Evolutionary conservation across 495 filamentous ascomycete species (phyloP).

Genomic region (Trichoderma virens): DNA sequence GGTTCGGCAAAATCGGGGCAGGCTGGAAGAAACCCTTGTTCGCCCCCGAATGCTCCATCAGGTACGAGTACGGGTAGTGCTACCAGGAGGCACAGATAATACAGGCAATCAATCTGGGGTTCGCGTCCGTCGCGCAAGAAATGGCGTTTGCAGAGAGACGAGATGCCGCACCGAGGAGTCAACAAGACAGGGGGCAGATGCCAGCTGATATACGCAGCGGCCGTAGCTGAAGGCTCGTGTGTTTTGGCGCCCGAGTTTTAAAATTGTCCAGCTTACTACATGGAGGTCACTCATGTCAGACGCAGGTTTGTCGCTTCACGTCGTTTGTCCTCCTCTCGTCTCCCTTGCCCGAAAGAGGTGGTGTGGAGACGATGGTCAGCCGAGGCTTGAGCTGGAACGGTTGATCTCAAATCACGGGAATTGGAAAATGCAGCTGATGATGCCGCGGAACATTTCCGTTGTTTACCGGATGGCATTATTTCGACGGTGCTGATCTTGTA

Average conservation of each 20-base stretch:
- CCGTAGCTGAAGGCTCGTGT: not conserved
- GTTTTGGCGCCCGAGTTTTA: not conserved
- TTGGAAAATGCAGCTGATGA: not conserved
- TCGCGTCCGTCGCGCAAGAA: not conserved
- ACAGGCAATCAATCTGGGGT: not conserved
- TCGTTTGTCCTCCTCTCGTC: not conserved
- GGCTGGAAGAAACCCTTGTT: conserved; percentile 44
- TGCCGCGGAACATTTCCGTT: not conserved
- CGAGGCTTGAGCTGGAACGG: not conserved
- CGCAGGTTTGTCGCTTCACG: not conserved
- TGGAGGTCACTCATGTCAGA: not conserved
- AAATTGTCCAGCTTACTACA: not conserved
- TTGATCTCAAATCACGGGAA: not conserved
- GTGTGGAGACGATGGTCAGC: not conserved
- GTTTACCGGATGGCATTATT: not conserved
- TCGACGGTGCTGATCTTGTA: no score
- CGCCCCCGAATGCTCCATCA: conserved; percentile 37
- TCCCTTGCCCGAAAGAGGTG: not conserved
- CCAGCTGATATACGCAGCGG: not conserved
- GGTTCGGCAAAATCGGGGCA: conserved; percentile 36
- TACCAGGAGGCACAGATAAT: not conserved
- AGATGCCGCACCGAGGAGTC: not conserved
- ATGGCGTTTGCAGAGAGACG: not conserved
- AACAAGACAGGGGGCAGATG: not conserved
- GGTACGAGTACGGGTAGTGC: not conserved